phyloP scores from a whole-genome alignment of 2,329 filamentous ascomycete species.

The Ophiocordyceps camponoti-saundersi region DNA sequence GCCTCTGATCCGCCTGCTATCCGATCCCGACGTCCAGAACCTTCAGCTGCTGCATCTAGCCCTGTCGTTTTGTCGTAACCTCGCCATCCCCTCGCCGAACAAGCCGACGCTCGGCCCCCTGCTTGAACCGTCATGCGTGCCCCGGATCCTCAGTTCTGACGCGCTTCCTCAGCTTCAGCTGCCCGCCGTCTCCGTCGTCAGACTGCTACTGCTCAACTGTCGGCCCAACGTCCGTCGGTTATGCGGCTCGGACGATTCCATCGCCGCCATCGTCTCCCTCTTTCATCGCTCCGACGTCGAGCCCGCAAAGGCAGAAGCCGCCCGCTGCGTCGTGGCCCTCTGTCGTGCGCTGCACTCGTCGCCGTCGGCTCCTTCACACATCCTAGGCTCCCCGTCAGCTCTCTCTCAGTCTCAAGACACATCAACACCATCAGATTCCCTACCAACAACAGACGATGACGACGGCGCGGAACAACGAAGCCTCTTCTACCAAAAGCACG shows the following conservation, averaged over 20 bases:
- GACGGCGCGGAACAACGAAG: slow-evolving; percentile 5
- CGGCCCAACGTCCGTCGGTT: slow-evolving; percentile 32
- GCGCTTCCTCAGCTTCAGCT: slow-evolving; percentile 39
- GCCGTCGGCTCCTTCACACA: neutral
- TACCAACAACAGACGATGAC: neutral
- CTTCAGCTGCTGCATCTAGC: slow-evolving; percentile 38
- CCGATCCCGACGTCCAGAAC: slow-evolving; percentile 20
- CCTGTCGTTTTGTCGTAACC: slow-evolving; percentile 46
- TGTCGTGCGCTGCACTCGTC: slow-evolving; percentile 37
- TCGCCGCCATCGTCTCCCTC: slow-evolving; percentile 20
- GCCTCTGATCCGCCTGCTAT: slow-evolving; percentile 27
- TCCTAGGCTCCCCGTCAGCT: slow-evolving; percentile 3
- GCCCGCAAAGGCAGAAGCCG: slow-evolving; percentile 42
- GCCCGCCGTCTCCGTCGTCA: slow-evolving; percentile 37
- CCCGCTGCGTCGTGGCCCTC: slow-evolving; percentile 32
- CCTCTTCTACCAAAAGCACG: slow-evolving; percentile 28
- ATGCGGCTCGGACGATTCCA: slow-evolving; percentile 17
- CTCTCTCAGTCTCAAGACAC: no score
- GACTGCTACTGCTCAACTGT: slow-evolving; percentile 37
- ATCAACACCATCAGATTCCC: no score
- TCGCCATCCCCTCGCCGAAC: slow-evolving; percentile 39
- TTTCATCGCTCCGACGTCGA: slow-evolving; percentile 21
- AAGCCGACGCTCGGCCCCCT: slow-evolving; percentile 32
- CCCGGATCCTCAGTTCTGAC: slow-evolving; percentile 36
- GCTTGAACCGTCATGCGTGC: slow-evolving; percentile 26